phyloP scores from a whole-genome alignment of 345 rosid genomes.

The Adansonia digitata region DNA sequence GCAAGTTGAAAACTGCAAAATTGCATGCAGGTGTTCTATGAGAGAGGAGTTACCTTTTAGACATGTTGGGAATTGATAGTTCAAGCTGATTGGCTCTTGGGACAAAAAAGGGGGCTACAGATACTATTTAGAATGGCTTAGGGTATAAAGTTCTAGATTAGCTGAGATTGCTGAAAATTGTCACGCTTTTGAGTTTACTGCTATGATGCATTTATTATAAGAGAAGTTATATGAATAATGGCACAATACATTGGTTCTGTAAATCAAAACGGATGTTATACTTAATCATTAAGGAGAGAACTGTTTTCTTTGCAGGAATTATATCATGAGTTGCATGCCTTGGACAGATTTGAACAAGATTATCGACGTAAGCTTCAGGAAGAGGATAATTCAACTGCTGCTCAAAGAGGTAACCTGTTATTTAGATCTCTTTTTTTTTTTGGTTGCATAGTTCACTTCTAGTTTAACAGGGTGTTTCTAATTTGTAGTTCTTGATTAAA shows the following conservation, averaged over 20 bases:
- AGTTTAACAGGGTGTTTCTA: not conserved
- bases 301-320: slow-evolving; percentile 56
- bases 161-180: not conserved
- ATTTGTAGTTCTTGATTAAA: not conserved
- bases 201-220: not conserved
- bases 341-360: slow-evolving; percentile 99
- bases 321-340: slow-evolving; percentile 91
- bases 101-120: not conserved
- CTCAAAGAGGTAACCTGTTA: slow-evolving; percentile 60
- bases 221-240: not conserved
- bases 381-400: slow-evolving; percentile 69
- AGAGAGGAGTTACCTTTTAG: not conserved
- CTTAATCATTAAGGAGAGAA: not conserved
- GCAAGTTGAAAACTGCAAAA: not conserved
- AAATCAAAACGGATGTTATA: not conserved
- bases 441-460: not conserved
- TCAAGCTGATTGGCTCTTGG: not conserved
- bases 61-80: not conserved
- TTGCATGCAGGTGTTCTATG: not conserved
- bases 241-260: not conserved
- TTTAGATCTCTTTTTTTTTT: not conserved
- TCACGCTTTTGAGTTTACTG: not conserved
- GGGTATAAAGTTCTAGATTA: not conserved
- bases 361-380: slow-evolving; percentile 89
- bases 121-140: not conserved